Base-by-base conservation (phyloP, 148 eudicot genomes). In the Camellia granthamiana region DNA sequence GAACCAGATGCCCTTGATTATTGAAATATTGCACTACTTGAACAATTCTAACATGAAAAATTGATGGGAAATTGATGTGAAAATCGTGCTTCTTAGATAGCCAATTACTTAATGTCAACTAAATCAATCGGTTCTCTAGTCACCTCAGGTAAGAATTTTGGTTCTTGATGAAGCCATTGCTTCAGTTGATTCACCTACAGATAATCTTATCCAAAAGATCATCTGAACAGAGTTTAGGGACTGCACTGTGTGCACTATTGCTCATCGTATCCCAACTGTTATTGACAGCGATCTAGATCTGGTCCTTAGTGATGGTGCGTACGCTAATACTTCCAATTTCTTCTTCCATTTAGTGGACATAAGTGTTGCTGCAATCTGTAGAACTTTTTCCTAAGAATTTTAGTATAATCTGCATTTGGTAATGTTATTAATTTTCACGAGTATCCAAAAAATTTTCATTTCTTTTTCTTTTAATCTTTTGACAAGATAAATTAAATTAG, bases 111-210 rank as follows among this genome's bases (percentile, higher is more conserved):
- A 30, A 30, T 30, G 38, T 30, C 38, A 30, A 30, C 38, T 30
- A 30, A 30, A 1, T 30, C 38, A 30, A 30, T 30, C 1, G 0
- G 38, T 30, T 30, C 38, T 30, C 38, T 30, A 30, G 1, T 30
- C 38, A 30, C 38, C 38, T 30, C 99, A 95, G 82, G 92, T 95
- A 59, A 89, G 90, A 82, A 93, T 95, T 76, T 88, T 95, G 85
- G 97, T 95, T 75, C 97, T 95, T 75, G 99, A 95, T 83, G 99
- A 95, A 86, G 99, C 99, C 14, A 95, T 98, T 8, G 97, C 99
- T 74, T 95, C 99, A 41, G 99, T 95, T 82, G 99, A 95, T 86
- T 88, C 97, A 61, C 95, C 97, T 42, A 95, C 98, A 0, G 99
- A 95, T 90, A 92, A 92, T 83, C 97, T 93, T 62, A 91, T 95